Conservation (phyloP, 2,329 filamentous ascomycete genomes). For the Teratosphaeria destructans region DNA sequence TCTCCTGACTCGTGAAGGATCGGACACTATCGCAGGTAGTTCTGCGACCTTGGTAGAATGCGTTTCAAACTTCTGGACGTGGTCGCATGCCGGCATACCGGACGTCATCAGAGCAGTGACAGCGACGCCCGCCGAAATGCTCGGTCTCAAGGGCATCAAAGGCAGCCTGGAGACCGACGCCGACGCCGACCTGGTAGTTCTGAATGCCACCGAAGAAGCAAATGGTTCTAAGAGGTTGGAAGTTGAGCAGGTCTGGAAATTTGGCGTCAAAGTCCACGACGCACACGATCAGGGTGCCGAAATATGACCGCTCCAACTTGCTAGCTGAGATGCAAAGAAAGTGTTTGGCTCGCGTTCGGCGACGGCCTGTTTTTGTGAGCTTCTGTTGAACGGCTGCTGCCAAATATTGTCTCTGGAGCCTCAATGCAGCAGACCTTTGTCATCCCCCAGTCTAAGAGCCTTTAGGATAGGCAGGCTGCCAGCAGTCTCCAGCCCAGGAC, state of each 20-base stretch:
- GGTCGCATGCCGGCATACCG: constrained; percentile 58
- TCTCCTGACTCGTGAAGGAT: constrained; percentile 65
- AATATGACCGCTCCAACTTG: no score
- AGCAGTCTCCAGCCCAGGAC: no score
- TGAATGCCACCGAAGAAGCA: constrained; percentile 41
- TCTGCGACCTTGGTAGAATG: constrained; percentile 59
- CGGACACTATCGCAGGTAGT: constrained; percentile 59
- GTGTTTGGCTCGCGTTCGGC: no score
- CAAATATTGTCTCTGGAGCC: no score
- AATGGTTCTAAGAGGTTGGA: constrained; percentile 43
- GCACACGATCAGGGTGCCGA: background rate
- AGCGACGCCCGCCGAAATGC: constrained; percentile 64
- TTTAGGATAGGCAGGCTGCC: no score
- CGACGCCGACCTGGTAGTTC: constrained; percentile 51
- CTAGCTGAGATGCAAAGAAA: no score
- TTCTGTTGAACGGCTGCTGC: background rate
- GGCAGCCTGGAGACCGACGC: constrained; percentile 42
- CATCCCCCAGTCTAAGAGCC: no score
- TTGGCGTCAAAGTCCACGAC: constrained; percentile 37
- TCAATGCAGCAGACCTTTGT: no score
- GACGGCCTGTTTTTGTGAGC: background rate
- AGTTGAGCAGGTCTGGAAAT: constrained; percentile 74
- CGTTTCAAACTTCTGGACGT: constrained; percentile 69
- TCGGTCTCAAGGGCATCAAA: constrained; percentile 57
- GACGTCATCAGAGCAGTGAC: constrained; percentile 65